Percentiles rank a stretch among this genome's conserved stretches.
Evolutionary conservation across 352 stramenopile species (phyloP).

Genomic region (Pythium dissotocum): DNA sequence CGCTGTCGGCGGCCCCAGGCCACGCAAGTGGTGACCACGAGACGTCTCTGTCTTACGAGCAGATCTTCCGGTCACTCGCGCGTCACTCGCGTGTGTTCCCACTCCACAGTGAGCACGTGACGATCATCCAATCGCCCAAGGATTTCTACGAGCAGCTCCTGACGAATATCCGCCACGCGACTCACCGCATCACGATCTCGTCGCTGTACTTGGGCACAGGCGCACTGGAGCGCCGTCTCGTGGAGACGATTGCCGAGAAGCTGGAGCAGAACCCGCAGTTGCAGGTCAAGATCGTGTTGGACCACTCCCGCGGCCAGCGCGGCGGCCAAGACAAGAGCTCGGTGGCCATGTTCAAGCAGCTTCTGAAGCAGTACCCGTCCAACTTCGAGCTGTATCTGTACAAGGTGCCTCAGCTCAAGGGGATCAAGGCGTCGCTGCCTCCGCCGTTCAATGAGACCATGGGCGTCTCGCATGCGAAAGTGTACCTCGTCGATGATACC

Average conservation of each 20-base stretch:
- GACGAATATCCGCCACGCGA: constrained; percentile 51
- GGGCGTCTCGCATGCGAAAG: constrained; percentile 81
- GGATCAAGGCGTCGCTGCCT: constrained; percentile 54
- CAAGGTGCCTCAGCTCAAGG: constrained; percentile 70
- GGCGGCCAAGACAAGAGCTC: constrained; percentile 45
- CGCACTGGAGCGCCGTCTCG: constrained; percentile 46
- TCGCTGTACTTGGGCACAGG: constrained; percentile 77
- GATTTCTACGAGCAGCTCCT: constrained; percentile 68
- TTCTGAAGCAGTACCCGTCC: constrained; percentile 48
- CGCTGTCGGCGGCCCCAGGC: background rate
- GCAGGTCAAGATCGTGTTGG: constrained; percentile 64
- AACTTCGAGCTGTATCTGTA: constrained; percentile 67
- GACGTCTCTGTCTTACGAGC: constrained; percentile 26
- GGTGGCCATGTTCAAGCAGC: constrained; percentile 54
- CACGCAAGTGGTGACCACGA: background rate
- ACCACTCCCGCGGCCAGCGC: constrained; percentile 72
- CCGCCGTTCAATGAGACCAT: constrained; percentile 85
- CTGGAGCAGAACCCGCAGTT: constrained; percentile 44
- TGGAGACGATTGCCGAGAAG: constrained; percentile 41
- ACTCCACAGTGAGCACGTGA: constrained; percentile 48
- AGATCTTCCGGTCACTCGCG: constrained; percentile 54
- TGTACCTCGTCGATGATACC: constrained; percentile 81
- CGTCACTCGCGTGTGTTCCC: constrained; percentile 64
- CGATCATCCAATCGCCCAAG: constrained; percentile 48
- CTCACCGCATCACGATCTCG: constrained; percentile 56